Evolutionary conservation across 257 asterid species (phyloP), one percentile per base, ranked within the genome.

Genomic region (Linderniella brevidens): DNA sequence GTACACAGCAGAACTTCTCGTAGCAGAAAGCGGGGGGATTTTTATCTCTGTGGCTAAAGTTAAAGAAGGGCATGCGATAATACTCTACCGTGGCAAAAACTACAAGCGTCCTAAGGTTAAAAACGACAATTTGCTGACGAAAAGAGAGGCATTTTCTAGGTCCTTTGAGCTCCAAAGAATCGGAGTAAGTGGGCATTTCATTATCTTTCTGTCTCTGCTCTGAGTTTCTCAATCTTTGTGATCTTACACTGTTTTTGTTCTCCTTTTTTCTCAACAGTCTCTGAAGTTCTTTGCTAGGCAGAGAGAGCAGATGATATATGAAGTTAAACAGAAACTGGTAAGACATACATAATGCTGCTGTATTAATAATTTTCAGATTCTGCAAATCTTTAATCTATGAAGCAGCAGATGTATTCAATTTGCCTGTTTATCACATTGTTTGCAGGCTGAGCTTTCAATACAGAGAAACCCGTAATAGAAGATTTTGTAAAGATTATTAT

Each of bases 51-150:
- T 88, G 8, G 74, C 66, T 64, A 84, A 78, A 72, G 75, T 74
- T 61, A 84, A 80, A 77, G 78, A 84, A 69, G 98, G 98, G 53
- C 94, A 84, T 68, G 92, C 85, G 9, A 72, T 88, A 49, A 67
- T 88, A 52, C 53, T 88, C n/a, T 88, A 76, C 64, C 94, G 97
- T 41, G 97, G 97, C 43, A 88, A 88, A 68, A 88, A 88, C 68
- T 84, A 76, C 61, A 71, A 68, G 54, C 86, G 97, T 29, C 95
- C 92, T 17, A 77, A 71, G 40, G 35, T 49, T 32, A 62, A 54
- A 44, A 56, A 65, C 46, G 41, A 43, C 43, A 79, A 74, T 61
- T 71, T 84, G 67, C 70, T 75, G 66, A 81, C 51, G 58, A 88
- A 80, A 65, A 64, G 67, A 56, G 93, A 78, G 48, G 98, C 95